Conservation (phyloP, 192 early-diverging fungal species). For the Coemansia sp. region DNA sequence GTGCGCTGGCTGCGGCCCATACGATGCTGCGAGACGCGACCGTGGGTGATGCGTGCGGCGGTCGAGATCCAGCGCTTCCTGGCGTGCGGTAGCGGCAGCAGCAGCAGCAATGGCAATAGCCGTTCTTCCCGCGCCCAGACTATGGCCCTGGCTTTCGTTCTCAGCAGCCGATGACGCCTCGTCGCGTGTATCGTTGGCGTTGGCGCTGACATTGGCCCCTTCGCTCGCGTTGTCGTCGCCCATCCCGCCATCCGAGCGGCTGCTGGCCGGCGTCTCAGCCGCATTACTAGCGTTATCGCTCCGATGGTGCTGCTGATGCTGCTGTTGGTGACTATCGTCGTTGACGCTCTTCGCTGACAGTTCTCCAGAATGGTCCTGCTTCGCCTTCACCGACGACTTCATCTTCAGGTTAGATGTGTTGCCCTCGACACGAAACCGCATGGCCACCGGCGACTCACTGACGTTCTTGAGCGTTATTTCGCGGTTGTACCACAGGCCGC, state of each 20-base stretch:
- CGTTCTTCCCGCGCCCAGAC: not conserved
- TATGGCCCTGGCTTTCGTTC: slow-evolving; percentile 5
- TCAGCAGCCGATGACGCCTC: slow-evolving; percentile 5
- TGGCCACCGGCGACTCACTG: slow-evolving; percentile 69
- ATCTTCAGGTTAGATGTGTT: slow-evolving; percentile 31
- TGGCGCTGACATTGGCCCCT: not conserved
- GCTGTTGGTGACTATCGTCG: not conserved
- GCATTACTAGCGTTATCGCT: not conserved
- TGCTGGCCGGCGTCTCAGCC: slow-evolving; percentile 6
- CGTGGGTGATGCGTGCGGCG: slow-evolving; percentile 9
- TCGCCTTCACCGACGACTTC: slow-evolving; percentile 17
- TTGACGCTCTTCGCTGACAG: not conserved
- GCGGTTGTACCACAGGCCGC: slow-evolving; percentile 83
- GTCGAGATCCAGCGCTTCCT: slow-evolving; percentile 1
- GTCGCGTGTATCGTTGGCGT: slow-evolving; percentile 1
- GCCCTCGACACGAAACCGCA: slow-evolving; percentile 65
- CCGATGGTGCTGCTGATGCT: slow-evolving; percentile 3
- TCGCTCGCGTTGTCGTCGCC: slow-evolving; percentile 13
- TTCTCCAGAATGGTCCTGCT: not conserved
- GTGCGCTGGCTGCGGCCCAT: slow-evolving; percentile 26
- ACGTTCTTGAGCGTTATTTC: slow-evolving; percentile 81
- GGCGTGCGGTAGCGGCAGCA: no score
- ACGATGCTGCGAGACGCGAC: not conserved
- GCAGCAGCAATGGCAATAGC: not conserved
- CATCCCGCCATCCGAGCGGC: slow-evolving; percentile 7